A percentile compares a stretch with the other conserved stretches of the same genome.
Evolutionary conservation across 768 basidiomycete species (phyloP).

Genomic region (Xerocomellus amylosporus): DNA sequence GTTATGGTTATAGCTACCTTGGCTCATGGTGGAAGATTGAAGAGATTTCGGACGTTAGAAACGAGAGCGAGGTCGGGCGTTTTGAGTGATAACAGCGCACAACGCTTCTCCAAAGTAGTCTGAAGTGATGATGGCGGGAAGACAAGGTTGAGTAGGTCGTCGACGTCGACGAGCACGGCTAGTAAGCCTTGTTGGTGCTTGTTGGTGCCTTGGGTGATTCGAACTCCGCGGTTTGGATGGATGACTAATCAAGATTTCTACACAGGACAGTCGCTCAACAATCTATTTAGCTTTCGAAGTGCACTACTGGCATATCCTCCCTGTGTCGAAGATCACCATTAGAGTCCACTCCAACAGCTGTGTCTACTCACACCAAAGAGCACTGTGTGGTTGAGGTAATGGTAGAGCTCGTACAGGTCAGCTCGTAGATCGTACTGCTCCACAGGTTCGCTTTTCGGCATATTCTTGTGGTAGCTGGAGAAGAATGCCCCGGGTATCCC

Average conservation of each 20-base stretch:
- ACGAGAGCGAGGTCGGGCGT: not conserved
- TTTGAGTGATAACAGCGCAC: no score
- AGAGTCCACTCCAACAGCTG: not conserved
- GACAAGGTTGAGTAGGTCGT: not conserved
- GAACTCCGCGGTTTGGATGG: no score
- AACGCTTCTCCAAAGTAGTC: no score
- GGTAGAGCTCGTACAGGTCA: slow-evolving; percentile 76
- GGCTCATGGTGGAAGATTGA: no score
- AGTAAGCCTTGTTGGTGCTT: no score
- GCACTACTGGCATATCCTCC: slow-evolving; percentile 55
- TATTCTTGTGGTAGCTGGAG: slow-evolving; percentile 57
- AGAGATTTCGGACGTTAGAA: no score
- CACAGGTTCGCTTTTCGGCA: slow-evolving; percentile 62
- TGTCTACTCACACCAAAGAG: slow-evolving; percentile 64
- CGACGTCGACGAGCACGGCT: no score
- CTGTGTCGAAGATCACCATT: slow-evolving; percentile 20
- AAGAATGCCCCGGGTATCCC: slow-evolving; percentile 68
- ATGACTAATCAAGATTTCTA: no score
- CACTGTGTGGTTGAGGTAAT: slow-evolving; percentile 79
- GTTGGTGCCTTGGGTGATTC: no score
- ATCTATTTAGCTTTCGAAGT: slow-evolving; percentile 42
- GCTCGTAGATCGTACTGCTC: slow-evolving; percentile 61
- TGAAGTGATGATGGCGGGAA: no score
- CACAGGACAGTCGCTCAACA: slow-evolving; percentile 38
- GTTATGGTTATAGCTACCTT: no score